phyloP scores from a whole-genome alignment of 306 rosid species.

The Cucumis melo region DNA sequence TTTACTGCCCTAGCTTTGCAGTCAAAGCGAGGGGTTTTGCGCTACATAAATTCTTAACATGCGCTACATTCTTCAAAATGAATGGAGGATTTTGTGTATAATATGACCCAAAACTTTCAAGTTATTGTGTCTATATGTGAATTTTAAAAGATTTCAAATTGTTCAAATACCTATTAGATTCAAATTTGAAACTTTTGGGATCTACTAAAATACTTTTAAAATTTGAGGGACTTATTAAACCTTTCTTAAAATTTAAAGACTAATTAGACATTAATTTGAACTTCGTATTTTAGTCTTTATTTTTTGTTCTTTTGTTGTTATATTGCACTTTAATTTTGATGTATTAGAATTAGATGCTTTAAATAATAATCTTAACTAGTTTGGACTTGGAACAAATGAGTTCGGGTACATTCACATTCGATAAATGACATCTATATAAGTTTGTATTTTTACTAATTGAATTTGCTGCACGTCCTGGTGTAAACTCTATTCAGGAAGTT shows the following conservation, averaged over 20 bases:
- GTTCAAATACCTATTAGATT: background rate
- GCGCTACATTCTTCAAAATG: background rate
- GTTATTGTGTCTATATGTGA: background rate
- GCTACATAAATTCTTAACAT: background rate
- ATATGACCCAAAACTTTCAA: background rate
- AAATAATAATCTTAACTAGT: background rate
- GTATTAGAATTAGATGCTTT: background rate
- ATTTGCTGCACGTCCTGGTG: background rate
- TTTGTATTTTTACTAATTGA: background rate
- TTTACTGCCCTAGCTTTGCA: too few relatives aligned
- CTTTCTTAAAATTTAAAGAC: background rate
- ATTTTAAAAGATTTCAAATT: background rate
- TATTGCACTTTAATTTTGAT: background rate
- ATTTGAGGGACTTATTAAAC: background rate
- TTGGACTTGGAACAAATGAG: background rate
- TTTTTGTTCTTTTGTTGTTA: background rate
- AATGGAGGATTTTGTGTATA: background rate
- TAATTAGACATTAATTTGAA: background rate
- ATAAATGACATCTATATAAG: background rate
- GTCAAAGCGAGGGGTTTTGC: too few relatives aligned
- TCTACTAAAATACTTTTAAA: background rate
- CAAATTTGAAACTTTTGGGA: background rate
- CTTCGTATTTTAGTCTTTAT: background rate
- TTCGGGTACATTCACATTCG: background rate
- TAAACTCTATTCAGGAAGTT: constrained; percentile 43